phyloP scores from a whole-genome alignment of 1,139 yeast species.

The Magnusiomyces sp. region DNA sequence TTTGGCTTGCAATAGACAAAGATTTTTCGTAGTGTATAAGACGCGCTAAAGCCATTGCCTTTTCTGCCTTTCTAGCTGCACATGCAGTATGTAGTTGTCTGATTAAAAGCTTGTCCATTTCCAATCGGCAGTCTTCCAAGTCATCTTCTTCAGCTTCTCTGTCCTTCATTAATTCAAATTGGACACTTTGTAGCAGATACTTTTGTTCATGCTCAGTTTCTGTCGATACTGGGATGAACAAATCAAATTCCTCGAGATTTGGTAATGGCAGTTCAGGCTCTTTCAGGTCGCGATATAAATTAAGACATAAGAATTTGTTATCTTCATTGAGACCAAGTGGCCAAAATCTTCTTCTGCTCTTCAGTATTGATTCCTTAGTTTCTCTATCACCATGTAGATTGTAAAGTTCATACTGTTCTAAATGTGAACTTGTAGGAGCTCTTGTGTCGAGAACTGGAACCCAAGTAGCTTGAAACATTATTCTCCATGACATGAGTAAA shows the following conservation, averaged over 20 bases:
- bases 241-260: constrained; percentile 55
- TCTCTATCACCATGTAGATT: constrained; percentile 26
- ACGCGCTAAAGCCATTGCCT: constrained; percentile 62
- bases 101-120: constrained; percentile 59
- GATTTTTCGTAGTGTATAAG: constrained; percentile 72
- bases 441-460: constrained; percentile 69
- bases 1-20: constrained; percentile 71
- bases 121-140: constrained; percentile 25
- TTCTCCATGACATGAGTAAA: constrained; percentile 69
- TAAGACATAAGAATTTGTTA: constrained; percentile 67
- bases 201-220: constrained; percentile 7
- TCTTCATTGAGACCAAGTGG: constrained; percentile 65
- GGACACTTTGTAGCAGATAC: constrained; percentile 18
- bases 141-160: constrained; percentile 18
- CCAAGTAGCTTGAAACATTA: constrained; percentile 71
- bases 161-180: constrained; percentile 24
- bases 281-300: constrained; percentile 47
- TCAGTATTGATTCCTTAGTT: constrained; percentile 20
- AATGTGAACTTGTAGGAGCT: constrained; percentile 18
- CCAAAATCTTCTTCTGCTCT: constrained; percentile 47
- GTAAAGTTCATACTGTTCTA: too few relatives aligned
- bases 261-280: constrained; percentile 67
- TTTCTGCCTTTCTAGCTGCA: constrained; percentile 51
- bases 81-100: constrained; percentile 74
- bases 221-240: constrained; percentile 47